Conservation (phyloP, 148 eudicot species). For the Fagopyrum esculentum region DNA sequence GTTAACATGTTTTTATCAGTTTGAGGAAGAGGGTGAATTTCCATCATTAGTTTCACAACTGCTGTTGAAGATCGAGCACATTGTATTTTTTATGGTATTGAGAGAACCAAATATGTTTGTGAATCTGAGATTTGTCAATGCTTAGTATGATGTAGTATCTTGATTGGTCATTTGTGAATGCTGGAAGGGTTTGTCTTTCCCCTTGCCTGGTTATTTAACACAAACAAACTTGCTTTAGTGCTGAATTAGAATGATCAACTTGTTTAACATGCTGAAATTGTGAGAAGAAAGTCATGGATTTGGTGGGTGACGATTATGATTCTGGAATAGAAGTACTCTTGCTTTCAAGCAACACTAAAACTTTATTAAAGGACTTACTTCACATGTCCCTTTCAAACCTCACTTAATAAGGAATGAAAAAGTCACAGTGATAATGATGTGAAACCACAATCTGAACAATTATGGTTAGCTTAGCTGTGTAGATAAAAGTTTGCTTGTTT, state of each 20-base stretch:
- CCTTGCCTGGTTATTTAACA: no score
- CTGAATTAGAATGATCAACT: background rate
- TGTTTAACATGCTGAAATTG: background rate
- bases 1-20: background rate
- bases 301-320: background rate
- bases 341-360: background rate
- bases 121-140: slow-evolving; percentile 1
- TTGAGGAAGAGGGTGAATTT: background rate
- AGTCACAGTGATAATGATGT: background rate
- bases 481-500: background rate
- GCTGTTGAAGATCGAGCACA: background rate
- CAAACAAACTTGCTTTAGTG: background rate
- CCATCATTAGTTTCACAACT: background rate
- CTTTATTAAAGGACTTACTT: no score
- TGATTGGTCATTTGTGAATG: background rate
- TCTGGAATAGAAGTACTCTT: background rate
- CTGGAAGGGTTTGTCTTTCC: background rate
- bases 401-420: background rate
- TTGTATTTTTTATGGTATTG: slow-evolving; percentile 6
- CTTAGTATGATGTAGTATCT: background rate
- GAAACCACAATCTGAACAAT: background rate
- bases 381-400: background rate
- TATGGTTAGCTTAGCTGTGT: background rate
- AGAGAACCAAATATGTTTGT: background rate
- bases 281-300: background rate